Base-by-base conservation (phyloP, 768 basidiomycete species). In the Boletus tomentosulus region DNA sequence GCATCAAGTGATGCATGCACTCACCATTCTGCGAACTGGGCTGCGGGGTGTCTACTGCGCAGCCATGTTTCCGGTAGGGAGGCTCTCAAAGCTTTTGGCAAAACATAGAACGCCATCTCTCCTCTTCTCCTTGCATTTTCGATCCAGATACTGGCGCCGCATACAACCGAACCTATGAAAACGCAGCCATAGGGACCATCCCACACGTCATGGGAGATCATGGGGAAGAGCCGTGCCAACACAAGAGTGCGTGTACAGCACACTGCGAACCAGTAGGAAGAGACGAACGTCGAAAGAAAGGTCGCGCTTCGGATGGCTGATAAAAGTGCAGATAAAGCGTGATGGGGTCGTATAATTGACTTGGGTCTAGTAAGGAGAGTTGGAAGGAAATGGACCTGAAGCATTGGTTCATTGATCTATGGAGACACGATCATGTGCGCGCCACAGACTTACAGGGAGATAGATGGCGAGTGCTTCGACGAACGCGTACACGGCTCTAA, bases 81-180 rank as follows among this genome's bases (percentile, higher is more conserved):
- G 0, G 88, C 76, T 42, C 85, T 74, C 30, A 91, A 57, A 12
- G 87, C 89, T 51, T 80, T 75, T 3, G 89, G 88, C 5, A 91
- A 71, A 49, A 90, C 89, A 61, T 91, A 91, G 30, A 91, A 66
- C 0, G 87, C 84, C 73, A 92, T 87, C 70, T 92, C 89, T 5
- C 87, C 87, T 49, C 89, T 73, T 57, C 89, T 72, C 51, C 74
- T 73, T 3, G 83, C 84, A 55, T 85, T 82, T 64, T 92, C 89
- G 27, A 91, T 78, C 82, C 84, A 89, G 41, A 92, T 89, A 51
- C 87, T 89, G 52, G 77, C 73, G 4, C 89, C 89, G 56, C 89
- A 91, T 16, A 78, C 70, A 41, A 92, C 66, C 55, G 85, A 86
- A 22, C 86, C 89, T 4, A 74, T 78, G 55, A 90, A 68, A 30